Evolutionary conservation across 2,329 filamentous ascomycete species (phyloP).

Genomic region (Colletotrichum karsti): DNA sequence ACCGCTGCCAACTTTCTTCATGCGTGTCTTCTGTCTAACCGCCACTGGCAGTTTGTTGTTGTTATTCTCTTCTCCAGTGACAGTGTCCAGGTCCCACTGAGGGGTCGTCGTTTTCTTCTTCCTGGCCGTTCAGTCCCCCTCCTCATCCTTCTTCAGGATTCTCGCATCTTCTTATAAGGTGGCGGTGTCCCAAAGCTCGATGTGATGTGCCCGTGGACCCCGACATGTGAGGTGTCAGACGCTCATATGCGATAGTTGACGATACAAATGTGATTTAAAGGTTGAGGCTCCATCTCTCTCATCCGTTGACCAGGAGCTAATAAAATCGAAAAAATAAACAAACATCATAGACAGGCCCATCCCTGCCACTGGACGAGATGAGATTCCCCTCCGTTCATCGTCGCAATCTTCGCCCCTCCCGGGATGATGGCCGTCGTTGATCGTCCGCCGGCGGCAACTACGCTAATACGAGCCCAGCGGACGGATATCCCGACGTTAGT

Average conservation of each 20-base stretch:
- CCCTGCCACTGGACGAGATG: background rate
- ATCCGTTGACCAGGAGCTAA: no score
- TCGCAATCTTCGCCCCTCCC: background rate
- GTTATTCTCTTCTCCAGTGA: background rate
- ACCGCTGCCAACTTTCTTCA: constrained; percentile 17
- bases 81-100: no score
- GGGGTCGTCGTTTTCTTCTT: no score
- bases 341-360: background rate
- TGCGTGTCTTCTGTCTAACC: background rate
- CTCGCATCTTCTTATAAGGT: background rate
- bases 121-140: no score
- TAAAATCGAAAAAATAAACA: background rate
- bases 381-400: background rate
- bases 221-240: fast-evolving
- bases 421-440: background rate
- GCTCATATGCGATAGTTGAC: no score
- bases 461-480: background rate
- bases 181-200: no score
- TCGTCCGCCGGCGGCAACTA: background rate
- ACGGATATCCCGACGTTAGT: background rate
- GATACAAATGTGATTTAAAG: no score
- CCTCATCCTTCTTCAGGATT: background rate
- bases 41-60: background rate
- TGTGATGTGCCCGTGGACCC: no score
- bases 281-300: no score